Conservation (phyloP, 768 basidiomycete species). For the Boletus subparvulus region DNA sequence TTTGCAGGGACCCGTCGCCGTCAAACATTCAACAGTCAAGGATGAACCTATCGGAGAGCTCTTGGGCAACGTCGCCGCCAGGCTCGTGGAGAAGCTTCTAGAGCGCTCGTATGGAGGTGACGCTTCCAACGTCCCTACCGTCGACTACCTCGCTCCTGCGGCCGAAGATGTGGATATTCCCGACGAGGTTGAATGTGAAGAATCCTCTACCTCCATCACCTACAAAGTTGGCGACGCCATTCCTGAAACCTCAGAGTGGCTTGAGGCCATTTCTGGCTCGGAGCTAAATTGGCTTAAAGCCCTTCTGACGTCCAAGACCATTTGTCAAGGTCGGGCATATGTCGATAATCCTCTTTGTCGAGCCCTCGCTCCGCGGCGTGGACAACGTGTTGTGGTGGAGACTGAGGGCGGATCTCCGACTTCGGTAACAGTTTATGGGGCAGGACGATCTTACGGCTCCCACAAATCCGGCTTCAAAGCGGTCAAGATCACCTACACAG, state of each 20-base stretch:
- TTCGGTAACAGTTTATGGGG: slow-evolving; percentile 70
- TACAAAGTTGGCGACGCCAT: slow-evolving; percentile 51
- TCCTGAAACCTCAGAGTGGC: slow-evolving; percentile 72
- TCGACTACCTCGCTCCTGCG: slow-evolving; percentile 79
- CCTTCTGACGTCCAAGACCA: slow-evolving; percentile 72
- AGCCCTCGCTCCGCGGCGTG: slow-evolving; percentile 75
- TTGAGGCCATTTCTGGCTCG: slow-evolving; percentile 81
- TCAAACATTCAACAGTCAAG: slow-evolving; percentile 80
- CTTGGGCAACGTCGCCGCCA: slow-evolving; percentile 80
- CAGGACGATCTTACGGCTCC: slow-evolving; percentile 73
- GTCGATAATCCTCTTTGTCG: slow-evolving; percentile 88
- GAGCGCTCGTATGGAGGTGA: slow-evolving; percentile 78
- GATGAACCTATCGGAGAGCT: slow-evolving; percentile 94
- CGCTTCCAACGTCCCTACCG: slow-evolving; percentile 64
- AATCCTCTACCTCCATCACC: slow-evolving; percentile 43
- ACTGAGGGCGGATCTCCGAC: slow-evolving; percentile 45
- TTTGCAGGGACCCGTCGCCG: slow-evolving; percentile 94
- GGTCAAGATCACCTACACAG: slow-evolving; percentile 64
- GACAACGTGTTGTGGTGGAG: slow-evolving; percentile 74
- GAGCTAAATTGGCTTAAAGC: slow-evolving; percentile 85
- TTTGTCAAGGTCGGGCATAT: slow-evolving; percentile 85
- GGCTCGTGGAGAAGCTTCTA: slow-evolving; percentile 76
- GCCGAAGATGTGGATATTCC: slow-evolving; percentile 38
- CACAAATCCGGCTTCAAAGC: slow-evolving; percentile 82
- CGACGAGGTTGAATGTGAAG: slow-evolving; percentile 43